Evolutionary conservation across 352 stramenopile genomes (phyloP).

Genomic region (Pythium monospermum): DNA sequence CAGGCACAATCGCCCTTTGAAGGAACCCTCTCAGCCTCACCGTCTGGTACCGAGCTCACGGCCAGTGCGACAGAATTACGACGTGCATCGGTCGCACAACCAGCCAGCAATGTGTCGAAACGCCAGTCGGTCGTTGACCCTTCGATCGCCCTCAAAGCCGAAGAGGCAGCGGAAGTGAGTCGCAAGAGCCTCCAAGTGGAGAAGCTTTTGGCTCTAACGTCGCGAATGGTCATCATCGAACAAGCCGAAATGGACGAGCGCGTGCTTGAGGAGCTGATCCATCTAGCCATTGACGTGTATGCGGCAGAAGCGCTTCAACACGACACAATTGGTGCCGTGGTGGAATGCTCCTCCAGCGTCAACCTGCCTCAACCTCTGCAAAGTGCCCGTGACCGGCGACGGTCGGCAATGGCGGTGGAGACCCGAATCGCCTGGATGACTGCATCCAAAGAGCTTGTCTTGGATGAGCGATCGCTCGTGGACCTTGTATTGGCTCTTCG

Average conservation of each 20-base stretch:
- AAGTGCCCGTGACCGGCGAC: slow-evolving; percentile 2
- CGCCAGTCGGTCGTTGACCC: slow-evolving; percentile 7
- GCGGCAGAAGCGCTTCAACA: not conserved
- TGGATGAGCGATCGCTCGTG: slow-evolving; percentile 5
- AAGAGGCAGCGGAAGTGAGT: slow-evolving; percentile 6
- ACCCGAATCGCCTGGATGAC: slow-evolving; percentile 16
- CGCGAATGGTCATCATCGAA: slow-evolving; percentile 6
- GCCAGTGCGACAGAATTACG: not conserved
- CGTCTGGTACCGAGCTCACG: slow-evolving; percentile 1
- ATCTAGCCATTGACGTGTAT: slow-evolving; percentile 7
- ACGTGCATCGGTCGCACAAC: not conserved
- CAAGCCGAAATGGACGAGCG: slow-evolving; percentile 11
- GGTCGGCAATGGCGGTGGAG: not conserved
- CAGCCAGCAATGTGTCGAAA: not conserved
- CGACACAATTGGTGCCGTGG: not conserved
- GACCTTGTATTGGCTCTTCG: not conserved
- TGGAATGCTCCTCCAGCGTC: not conserved
- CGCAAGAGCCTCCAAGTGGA: slow-evolving; percentile 5
- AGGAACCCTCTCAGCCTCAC: slow-evolving; percentile 1
- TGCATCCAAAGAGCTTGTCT: slow-evolving; percentile 4
- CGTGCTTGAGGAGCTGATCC: slow-evolving; percentile 9
- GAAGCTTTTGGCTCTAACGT: slow-evolving; percentile 2
- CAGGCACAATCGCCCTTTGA: not conserved
- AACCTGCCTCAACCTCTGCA: slow-evolving; percentile 1
- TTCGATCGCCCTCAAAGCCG: slow-evolving; percentile 7